A percentile compares a stretch with the other conserved stretches of the same genome.
Conservation (phyloP, 768 basidiomycete species). For the Pleurotus pulmonarius region DNA sequence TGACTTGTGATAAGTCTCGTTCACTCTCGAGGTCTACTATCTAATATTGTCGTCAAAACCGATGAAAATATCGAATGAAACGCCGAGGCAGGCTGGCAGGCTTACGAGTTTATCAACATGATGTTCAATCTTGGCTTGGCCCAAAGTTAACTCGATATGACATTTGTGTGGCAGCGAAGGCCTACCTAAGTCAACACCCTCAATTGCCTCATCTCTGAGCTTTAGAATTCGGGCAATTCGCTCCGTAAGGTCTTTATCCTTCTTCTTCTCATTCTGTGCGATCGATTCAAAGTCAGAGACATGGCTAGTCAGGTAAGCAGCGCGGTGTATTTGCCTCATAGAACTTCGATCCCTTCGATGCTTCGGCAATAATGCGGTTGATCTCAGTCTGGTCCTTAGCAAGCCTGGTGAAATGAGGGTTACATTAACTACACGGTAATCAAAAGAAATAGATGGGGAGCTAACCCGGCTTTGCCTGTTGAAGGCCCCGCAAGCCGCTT, state of each 20-base stretch:
- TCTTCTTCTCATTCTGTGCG: slow-evolving; percentile 80
- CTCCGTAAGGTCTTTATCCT: slow-evolving; percentile 80
- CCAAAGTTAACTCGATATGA: not conserved
- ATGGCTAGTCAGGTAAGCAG: not conserved
- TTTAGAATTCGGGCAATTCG: slow-evolving; percentile 70
- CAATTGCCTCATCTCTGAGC: slow-evolving; percentile 54
- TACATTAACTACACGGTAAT: not conserved
- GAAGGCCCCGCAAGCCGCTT: slow-evolving; percentile 85
- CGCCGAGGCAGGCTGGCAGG: not conserved
- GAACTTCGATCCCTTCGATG: slow-evolving; percentile 90
- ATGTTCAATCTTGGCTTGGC: slow-evolving; percentile 54
- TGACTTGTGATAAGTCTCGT: slow-evolving; percentile 76
- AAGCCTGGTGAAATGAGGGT: slow-evolving; percentile 37
- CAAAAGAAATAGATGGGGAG: slow-evolving; percentile 6
- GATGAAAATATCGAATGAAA: not conserved
- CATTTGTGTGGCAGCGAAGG: slow-evolving; percentile 10
- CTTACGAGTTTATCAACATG: slow-evolving; percentile 70
- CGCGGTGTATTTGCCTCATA: slow-evolving; percentile 56
- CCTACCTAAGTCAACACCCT: slow-evolving; percentile 55
- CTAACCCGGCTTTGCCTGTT: slow-evolving; percentile 84
- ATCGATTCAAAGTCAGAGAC: slow-evolving; percentile 7
- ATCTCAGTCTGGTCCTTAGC: slow-evolving; percentile 80
- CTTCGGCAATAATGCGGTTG: slow-evolving; percentile 85
- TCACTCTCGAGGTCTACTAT: slow-evolving; percentile 68
- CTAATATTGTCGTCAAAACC: slow-evolving; percentile 26